Base-by-base conservation (phyloP, 176 grass and related monocot species). In the Rhynchospora breviuscula region DNA sequence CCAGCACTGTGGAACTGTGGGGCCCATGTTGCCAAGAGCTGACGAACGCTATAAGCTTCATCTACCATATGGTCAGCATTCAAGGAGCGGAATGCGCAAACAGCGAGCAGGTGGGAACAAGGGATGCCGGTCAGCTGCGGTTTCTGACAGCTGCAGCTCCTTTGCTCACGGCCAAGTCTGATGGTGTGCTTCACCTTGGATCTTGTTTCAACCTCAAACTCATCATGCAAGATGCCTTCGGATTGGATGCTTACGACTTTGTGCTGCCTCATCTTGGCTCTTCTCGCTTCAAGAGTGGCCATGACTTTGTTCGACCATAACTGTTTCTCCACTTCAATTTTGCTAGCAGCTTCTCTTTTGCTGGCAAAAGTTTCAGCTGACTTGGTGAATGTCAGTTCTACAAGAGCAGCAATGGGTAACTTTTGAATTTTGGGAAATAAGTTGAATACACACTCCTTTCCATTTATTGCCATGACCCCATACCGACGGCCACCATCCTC, bases 121-220 rank as follows among this genome's bases (percentile, higher is more conserved):
- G 73, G 49, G 49, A 77, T 77, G 23, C 73, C 73, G 3, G 73
- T 77, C 48, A 77, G 73, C 22, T 77, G 73, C 0, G 73, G 49
- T 77, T 77, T 77, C 49, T 31, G 73, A 77, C 73, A 77, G 49
- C 49, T 77, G 51, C 73, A 77, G 25, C 48, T 77, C 73, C 73
- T 77, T 49, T 56, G 49, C 12, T 77, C 73, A 31, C 26, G 1
- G 73, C 73, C 49, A 9, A 77, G 13, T 56, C 47, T 56, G 73
- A 77, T 23, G 1, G 49, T 56, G 23, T 77, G 73, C 11, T 56
- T 77, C 13, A 23, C 73, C 21, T 77, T 77, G 2, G 2, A 56
- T 77, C 1, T 15, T 77, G 73, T 77, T 77, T 77, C 49, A 33
- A 77, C 73, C 73, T 56, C 51, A 8, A 77, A 48, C 49, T 56